Base-by-base conservation (phyloP, 345 rosid species). In the Sonneratia alba region DNA sequence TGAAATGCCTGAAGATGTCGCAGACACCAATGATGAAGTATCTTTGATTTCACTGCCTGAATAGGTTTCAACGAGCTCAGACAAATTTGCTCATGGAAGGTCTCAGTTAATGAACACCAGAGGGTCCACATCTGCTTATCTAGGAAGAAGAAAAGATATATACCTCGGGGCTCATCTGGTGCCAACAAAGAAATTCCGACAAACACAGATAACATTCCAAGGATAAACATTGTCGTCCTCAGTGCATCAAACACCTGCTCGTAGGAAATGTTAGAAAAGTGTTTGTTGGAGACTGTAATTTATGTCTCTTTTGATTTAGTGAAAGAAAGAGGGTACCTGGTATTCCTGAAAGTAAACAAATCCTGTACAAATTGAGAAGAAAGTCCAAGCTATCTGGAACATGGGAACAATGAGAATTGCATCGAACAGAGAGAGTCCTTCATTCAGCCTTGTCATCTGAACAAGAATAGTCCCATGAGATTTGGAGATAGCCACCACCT, bases 301-400 rank as follows among this genome's bases (percentile, higher is more conserved):
- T 70, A 71, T 24, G 72, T 56, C 48, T 63, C 71, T 59, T 5
- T 55, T 42, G 13, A 13, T 61, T 61, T 3, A 62, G 27, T 70
- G 49, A 56, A 77, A 70, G 48, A 73, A 21, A 56, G 19, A 34
- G 38, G 38, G 19, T 24, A 62, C 98, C 97, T 95, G 96, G 85
- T 87, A 95, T 83, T 95, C 99, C 81, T 95, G 99, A 80, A 95
- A 95, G 85, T 91, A 95, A 57, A 95, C 77, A 82, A 91, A 91
- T 86, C 97, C 99, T 78, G 99, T 95, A 87, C 91, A 92, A 55
- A 95, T 95, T 75, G 99, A 95, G 82, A 95, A 91, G 89, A 92
- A 95, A 71, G 99, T 92, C 99, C 99, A 95, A 70, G 90, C 97
- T 81, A 95, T 95, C 84, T 95, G 97, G 84, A 95, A 95, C 99